Evolutionary conservation across 2,329 filamentous ascomycete genomes (phyloP).

Genomic region (Karstenula rhodostoma): DNA sequence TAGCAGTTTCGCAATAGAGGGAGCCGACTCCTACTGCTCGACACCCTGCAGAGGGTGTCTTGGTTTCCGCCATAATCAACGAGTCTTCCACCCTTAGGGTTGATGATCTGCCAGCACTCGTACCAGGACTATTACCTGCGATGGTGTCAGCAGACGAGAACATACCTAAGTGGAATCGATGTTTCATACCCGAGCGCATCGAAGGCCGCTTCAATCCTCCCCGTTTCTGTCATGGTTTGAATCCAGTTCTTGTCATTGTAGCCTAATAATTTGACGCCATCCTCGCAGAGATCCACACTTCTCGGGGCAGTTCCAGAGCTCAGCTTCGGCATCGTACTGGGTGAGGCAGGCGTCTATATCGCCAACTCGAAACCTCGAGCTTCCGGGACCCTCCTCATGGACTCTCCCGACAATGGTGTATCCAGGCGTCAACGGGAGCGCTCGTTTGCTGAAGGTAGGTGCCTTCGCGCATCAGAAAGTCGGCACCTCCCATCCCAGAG

Average conservation of each 20-base stretch:
- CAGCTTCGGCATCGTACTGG: constrained; percentile 50
- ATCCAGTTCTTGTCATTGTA: constrained; percentile 63
- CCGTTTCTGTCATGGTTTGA: constrained; percentile 53
- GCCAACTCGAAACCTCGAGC: constrained; percentile 33
- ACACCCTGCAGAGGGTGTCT: constrained; percentile 29
- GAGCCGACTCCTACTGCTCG: constrained; percentile 25
- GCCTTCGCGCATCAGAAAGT: constrained; percentile 61
- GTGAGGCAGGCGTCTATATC: constrained; percentile 40
- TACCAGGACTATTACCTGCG: constrained; percentile 57
- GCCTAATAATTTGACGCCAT: constrained; percentile 55
- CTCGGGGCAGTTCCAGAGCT: constrained; percentile 57
- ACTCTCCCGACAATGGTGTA: constrained; percentile 59
- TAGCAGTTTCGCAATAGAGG: constrained; percentile 33
- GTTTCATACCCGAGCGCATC: constrained; percentile 54
- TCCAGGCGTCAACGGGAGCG: constrained; percentile 60
- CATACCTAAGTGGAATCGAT: neutral
- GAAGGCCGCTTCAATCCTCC: constrained; percentile 59
- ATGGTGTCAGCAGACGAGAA: neutral
- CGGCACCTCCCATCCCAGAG: constrained; percentile 58
- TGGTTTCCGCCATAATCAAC: constrained; percentile 40
- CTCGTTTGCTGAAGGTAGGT: constrained; percentile 57
- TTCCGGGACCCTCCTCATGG: constrained; percentile 48
- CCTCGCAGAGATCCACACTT: constrained; percentile 50
- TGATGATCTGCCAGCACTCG: constrained; percentile 58
- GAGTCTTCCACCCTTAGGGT: constrained; percentile 43